Base-by-base conservation (phyloP, 1,284 basidiomycete species). In the Boletus austroedulis region DNA sequence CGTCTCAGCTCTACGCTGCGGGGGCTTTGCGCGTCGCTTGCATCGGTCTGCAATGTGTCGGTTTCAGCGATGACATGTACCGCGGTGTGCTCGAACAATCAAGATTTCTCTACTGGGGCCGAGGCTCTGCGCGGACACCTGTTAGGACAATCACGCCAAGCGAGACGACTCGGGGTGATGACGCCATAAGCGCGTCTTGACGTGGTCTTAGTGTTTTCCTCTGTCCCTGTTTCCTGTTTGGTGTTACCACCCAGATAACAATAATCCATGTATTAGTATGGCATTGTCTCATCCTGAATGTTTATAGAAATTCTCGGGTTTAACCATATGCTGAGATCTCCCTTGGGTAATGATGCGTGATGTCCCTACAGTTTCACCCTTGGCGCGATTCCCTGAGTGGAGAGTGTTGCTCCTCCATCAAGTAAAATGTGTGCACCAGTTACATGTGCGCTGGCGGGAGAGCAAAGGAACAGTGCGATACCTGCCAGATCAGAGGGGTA, bases 401-500 rank as follows among this genome's bases (percentile, higher is more conserved):
- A 60, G 23, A 72, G 58, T 1, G 58, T 67, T 28, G 71, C 65
- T 11, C 66, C 90, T 26, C 90, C 91, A 61, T 93, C 91, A 19
- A 92, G 70, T 1, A 86, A 67, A 45, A 85, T 88, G 51, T 89
- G 86, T 21, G 82, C 80, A 9, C 90, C 90, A 1, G 90, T 90
- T 41, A 91, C 77, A 67, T 91, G 89, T 3, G 87, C 80, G 7
- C 84, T 82, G 0, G 88, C 90, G 0, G 85, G 82, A 26, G 87
- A 89, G 8, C 83, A 79, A 21, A 93, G 79, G 79, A 92, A 92
- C 31, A 93, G 74, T 6, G 82, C 81, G 6, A 90, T 73, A 8
- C 92, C 92, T 23, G 87, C 91, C 65, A 92, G 83, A 65, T 94
- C 92, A 55, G 83, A 77, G 3, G 89, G 80, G 12, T 75, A 72